Evolutionary conservation across 257 asterid genomes (phyloP).

Genomic region (Scutellaria minor): DNA sequence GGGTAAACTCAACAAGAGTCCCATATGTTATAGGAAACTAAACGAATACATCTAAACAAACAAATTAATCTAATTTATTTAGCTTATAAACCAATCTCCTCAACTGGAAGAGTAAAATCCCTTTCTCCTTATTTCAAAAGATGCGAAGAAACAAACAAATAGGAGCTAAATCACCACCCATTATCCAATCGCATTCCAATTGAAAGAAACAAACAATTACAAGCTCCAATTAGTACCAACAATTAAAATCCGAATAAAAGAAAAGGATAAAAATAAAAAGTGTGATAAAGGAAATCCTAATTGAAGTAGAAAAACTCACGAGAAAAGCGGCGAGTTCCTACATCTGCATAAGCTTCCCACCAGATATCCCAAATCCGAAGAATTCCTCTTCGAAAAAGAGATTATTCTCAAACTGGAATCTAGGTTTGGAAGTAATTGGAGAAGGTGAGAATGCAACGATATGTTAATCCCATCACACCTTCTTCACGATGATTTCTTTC

Average conservation of each 20-base stretch:
- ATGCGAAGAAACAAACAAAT: neutral
- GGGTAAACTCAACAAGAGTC: too few species aligned
- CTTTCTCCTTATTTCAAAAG: neutral
- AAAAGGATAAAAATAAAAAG: neutral
- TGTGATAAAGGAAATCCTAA: neutral
- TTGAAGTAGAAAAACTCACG: slow-evolving; percentile 46
- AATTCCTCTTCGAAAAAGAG: slow-evolving; percentile 75
- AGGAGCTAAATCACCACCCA: neutral
- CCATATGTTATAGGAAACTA: too few species aligned
- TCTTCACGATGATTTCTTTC: slow-evolving; percentile 56
- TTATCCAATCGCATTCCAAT: neutral
- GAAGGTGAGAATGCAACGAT: slow-evolving; percentile 79
- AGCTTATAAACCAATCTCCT: too few species aligned
- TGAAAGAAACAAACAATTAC: neutral
- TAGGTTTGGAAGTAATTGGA: slow-evolving; percentile 72
- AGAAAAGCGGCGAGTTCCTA: slow-evolving; percentile 81
- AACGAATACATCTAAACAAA: too few species aligned
- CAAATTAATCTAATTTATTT: too few species aligned
- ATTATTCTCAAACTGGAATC: slow-evolving; percentile 64
- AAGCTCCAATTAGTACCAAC: neutral
- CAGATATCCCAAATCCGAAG: slow-evolving; percentile 87
- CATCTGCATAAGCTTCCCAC: slow-evolving; percentile 73
- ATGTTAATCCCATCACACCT: slow-evolving; percentile 84
- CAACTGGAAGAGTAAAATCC: neutral
- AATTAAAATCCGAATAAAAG: slow-evolving; percentile 20